Evolutionary conservation across 176 grass and related monocot genomes (phyloP).

Genomic region (Raddia guianensis): DNA sequence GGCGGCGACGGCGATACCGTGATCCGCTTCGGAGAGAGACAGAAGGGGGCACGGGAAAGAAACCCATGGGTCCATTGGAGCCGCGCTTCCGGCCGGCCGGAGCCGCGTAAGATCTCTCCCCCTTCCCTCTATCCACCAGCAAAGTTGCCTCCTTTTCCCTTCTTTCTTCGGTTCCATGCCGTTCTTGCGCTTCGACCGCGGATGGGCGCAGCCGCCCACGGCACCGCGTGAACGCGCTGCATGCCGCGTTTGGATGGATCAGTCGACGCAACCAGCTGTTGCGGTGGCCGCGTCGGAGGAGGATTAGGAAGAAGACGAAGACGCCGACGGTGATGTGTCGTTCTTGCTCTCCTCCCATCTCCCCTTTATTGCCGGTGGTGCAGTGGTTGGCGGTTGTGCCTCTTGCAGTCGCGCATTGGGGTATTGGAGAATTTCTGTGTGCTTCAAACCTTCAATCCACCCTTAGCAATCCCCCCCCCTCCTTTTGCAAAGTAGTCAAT

Average conservation of each 20-base stretch:
- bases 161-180: not conserved
- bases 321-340: conserved; percentile 3
- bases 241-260: conserved; percentile 28
- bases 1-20: conserved; percentile 35
- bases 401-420: conserved; percentile 2
- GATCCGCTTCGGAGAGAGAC: not conserved
- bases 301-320: not conserved
- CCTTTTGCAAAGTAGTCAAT: not conserved
- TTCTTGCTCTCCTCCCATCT: not conserved
- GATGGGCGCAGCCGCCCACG: not conserved
- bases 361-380: conserved; percentile 36
- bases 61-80: conserved; percentile 46
- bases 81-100: conserved; percentile 50
- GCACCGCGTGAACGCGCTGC: not conserved
- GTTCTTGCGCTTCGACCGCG: not conserved
- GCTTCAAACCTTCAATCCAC: conserved; percentile 8
- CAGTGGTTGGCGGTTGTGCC: conserved; percentile 45
- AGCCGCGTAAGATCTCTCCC: conserved; percentile 47
- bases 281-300: not conserved
- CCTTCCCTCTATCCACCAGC: not conserved
- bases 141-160: not conserved
- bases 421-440: not conserved
- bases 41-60: not conserved
- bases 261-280: not conserved
- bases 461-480: not conserved